Conservation (phyloP, 805 yeast genomes). For the Teunomyces barrocoloradensis region DNA sequence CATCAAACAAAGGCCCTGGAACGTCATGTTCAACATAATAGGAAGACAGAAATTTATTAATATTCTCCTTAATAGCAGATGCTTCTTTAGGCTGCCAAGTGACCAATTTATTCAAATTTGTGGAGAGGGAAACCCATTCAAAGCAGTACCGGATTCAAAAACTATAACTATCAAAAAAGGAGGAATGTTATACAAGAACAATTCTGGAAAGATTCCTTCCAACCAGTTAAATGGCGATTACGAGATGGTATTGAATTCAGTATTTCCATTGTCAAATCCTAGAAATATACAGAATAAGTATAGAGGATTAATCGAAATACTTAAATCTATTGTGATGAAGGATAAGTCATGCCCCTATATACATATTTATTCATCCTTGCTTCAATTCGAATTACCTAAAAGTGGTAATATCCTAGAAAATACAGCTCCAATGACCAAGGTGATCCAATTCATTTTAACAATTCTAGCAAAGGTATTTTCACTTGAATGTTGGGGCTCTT, state of each 20-base stretch:
- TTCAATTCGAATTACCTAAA: constrained; percentile 5
- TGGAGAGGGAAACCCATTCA: constrained; percentile 16
- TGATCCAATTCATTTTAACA: constrained; percentile 42
- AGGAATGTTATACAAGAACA: constrained; percentile 22
- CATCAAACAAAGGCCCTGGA: constrained; percentile 48
- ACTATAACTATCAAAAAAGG: constrained; percentile 10
- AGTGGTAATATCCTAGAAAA: constrained; percentile 25
- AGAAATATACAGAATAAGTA: constrained; percentile 10
- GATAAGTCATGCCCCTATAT: constrained; percentile 36
- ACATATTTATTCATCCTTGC: constrained; percentile 19
- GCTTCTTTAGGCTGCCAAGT: constrained; percentile 17
- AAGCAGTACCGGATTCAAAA: not conserved
- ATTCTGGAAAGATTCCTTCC: constrained; percentile 1
- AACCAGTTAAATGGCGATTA: not conserved
- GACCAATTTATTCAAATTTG: constrained; percentile 22
- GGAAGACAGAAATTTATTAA: constrained; percentile 41
- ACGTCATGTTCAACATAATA: constrained; percentile 32
- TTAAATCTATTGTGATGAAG: constrained; percentile 23
- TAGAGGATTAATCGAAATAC: constrained; percentile 15
- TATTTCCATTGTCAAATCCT: not conserved
- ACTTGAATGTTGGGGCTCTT: constrained; percentile 49
- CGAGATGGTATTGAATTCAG: not conserved
- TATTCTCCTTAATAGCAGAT: constrained; percentile 35
- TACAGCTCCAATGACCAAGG: constrained; percentile 28
- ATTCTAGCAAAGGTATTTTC: constrained; percentile 53